Evolutionary conservation across 2,329 filamentous ascomycete species (phyloP).

Genomic region (Laburnicola sp.): DNA sequence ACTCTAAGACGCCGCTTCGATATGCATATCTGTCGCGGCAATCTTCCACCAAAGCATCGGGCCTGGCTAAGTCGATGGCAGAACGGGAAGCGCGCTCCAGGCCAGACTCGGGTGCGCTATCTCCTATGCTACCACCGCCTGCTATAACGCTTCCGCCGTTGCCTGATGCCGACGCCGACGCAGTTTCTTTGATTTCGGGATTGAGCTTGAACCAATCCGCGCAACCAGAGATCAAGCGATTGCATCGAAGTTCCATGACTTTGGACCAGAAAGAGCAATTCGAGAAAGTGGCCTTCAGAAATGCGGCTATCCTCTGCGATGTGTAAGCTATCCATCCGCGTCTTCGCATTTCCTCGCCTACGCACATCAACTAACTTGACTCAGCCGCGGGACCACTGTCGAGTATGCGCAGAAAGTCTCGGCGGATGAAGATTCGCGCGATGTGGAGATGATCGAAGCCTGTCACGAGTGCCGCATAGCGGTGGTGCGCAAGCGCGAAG

Average conservation of each 20-base stretch:
- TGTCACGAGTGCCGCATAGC: conserved; percentile 47
- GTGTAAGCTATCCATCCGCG: conserved; percentile 33
- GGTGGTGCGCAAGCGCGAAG: conserved; percentile 50
- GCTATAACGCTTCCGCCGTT: conserved; percentile 22
- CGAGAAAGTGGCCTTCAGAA: conserved; percentile 48
- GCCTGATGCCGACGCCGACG: conserved; percentile 2
- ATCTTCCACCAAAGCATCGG: background rate
- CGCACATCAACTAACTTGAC: conserved; percentile 1
- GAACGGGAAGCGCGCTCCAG: conserved; percentile 16
- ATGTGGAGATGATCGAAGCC: conserved; percentile 47
- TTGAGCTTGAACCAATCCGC: conserved; percentile 25
- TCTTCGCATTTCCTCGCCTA: background rate
- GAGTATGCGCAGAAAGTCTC: conserved; percentile 48
- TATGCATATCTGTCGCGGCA: conserved; percentile 16
- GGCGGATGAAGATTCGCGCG: conserved; percentile 39
- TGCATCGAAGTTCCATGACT: conserved; percentile 39
- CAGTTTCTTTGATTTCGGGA: conserved; percentile 17
- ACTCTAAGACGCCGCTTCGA: conserved; percentile 13
- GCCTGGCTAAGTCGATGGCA: conserved; percentile 3
- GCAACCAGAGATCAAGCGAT: conserved; percentile 25
- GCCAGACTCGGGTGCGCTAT: conserved; percentile 16
- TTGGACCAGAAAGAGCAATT: conserved; percentile 43
- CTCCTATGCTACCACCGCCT: conserved; percentile 28
- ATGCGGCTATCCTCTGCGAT: conserved; percentile 51
- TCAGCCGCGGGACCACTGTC: conserved; percentile 44